Evolutionary conservation across 2,329 filamentous ascomycete species (phyloP), one percentile per base, ranked within the genome.

Genomic region (Chaetomiaceae sp.): DNA sequence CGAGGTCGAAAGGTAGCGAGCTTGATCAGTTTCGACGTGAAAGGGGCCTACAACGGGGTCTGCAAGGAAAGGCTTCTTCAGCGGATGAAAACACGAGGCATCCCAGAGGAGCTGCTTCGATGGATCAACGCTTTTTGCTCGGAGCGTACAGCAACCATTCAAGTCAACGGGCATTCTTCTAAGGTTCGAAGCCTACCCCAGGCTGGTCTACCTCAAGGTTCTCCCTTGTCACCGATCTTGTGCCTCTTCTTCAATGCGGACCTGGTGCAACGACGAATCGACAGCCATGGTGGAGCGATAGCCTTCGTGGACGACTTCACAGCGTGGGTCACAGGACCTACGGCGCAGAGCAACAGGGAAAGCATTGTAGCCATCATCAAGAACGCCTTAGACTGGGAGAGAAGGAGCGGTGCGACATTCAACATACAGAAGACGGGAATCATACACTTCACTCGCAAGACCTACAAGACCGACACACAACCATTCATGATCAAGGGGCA

Each of bases 41-140:
- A 55, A 36, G 53, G 47, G n/a, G 47, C 25, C 11, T 55, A 55
- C 43, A 54, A 51, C 37, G 53, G 53, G 7, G 53, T 51, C 34
- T 55, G 23, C 37, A 55, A 55, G 23, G 40, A 54, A 22, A 33
- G 34, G 23, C 47, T 55, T 11, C 23, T 55, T 8, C 36, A 55
- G 47, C 23, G 47, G 23, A 37, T 55, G 6, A 55, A 11, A 29
- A 45, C 40, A 34, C 22, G 44, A 31, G 45, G 49, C 22, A 56
- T 56, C 6, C 46, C 27, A 42, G 49, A 56, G n/a, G 15, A 38
- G 9, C 40, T 56, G 22, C n/a, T 23, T 19, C 31, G 39, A n/a
- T 56, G 27, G 49, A 53, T 33, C 1, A 27, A 56, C 2, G 54
- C 54, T 34, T 56, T 55, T 34, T 53, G 42, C 39, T 56, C 49